Percentiles rank a stretch among this genome's conserved stretches.
These are phyloP conservation scores for Toxoplasma gondii DNA, from an alignment of 169 alveolate species.

Conservation along the genomic window DNA sequence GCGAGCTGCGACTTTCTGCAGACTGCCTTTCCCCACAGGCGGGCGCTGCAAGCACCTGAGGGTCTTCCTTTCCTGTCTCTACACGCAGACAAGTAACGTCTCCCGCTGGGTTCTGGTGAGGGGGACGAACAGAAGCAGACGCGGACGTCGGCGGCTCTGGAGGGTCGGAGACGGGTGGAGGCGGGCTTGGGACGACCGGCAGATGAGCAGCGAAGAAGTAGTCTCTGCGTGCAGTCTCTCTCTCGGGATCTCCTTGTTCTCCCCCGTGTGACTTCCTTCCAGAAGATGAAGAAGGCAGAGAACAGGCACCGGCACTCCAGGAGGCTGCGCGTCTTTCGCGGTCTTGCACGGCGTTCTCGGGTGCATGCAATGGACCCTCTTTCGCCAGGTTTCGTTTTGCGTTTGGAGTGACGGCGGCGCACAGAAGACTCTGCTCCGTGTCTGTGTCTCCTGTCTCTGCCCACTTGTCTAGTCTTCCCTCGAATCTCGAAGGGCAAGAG, in stretches of 20 bases:
- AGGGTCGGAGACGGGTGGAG: too few relatives aligned
- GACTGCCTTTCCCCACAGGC: too few relatives aligned
- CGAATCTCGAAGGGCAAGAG: background rate
- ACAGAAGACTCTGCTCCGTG: background rate
- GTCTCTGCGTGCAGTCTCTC: background rate
- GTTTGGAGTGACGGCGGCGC: too few relatives aligned
- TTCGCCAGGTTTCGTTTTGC: background rate
- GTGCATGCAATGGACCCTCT: background rate
- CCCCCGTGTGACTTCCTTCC: background rate
- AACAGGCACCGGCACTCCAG: background rate
- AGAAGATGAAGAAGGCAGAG: background rate
- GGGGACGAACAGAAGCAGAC: background rate
- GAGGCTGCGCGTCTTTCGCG: background rate
- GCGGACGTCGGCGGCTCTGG: background rate
- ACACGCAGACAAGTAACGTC: background rate
- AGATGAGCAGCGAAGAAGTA: background rate
- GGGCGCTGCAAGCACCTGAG: too few relatives aligned
- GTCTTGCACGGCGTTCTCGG: background rate
- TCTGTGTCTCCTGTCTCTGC: background rate
- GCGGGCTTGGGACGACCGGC: too few relatives aligned
- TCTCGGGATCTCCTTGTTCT: background rate
- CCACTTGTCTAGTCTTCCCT: background rate
- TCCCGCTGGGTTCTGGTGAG: background rate
- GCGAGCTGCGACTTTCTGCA: too few relatives aligned
- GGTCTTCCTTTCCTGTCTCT: too few relatives aligned